Base-by-base conservation (phyloP, 2,329 filamentous ascomycete genomes). In the Ophiostoma angusticollis region DNA sequence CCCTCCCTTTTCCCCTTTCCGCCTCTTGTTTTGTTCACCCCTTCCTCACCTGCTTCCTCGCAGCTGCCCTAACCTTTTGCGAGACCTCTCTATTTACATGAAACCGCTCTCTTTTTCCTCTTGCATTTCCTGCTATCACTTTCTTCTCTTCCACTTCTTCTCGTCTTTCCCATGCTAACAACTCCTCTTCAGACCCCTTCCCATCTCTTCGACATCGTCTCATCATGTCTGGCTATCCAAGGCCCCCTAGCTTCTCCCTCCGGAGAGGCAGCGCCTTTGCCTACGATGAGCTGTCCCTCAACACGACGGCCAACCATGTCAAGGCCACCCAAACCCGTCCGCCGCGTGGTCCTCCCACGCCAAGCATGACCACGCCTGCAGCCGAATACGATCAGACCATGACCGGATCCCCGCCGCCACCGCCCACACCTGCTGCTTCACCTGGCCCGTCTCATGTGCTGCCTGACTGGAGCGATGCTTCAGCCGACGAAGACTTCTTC, bases 401-500 rank as follows among this genome's bases (percentile, higher is more conserved):
- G 45, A 72, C 70, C 8, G 70, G 70, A 32, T 76, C 72, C 24
- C 74, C 75, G 25, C 75, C 75, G 11, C 74, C 73, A 21, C 75
- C 75, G 30, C 75, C 75, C 2, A 80, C 75, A 2, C 75, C 75
- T 0, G 75, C 75, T 16, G 75, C 75, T 9, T 79, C 74, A 29
- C 75, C 75, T 4, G 74, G 75, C 2, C 75, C 75, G 6, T 69
- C 71, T 6, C 67, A 74, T 48, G 64, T 63, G 44, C 72, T 73
- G 46, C 70, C 72, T 11, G 80, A 84, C 59, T 87, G 83, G 82
- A 84, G 78, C 53, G 75, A 77, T 45, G 78, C 79, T 16, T 78
- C 79, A 30, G 80, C 85, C 44, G 76, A 84, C 53, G 84, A 95
- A 56, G 84, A 93, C 54, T 74, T 80, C 47, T 84, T 89, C 50